Base-by-base conservation (phyloP, 2,329 filamentous ascomycete species). In the Colletotrichum sidae region DNA sequence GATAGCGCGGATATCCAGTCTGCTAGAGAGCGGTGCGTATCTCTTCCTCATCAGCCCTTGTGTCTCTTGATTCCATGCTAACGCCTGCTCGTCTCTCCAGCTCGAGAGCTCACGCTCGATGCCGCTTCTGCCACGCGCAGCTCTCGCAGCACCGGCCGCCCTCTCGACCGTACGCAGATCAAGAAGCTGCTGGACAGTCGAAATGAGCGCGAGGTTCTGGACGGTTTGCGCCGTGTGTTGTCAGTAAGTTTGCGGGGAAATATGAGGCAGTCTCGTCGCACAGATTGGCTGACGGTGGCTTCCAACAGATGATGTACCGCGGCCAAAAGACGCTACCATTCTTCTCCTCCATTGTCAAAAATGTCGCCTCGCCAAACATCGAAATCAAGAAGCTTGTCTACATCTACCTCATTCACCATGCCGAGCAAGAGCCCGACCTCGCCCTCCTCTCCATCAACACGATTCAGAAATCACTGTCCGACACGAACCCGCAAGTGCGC, bases 361-460 rank as follows among this genome's bases (percentile, higher is more conserved):
- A 98, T 72, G 93, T 97, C 65, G 95, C 95, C 35, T 97, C 93
- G 42, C 92, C 94, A 12, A 97, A 94, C 73, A 86, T 97, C 72
- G 94, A 97, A 74, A 94, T 98, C 78, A 96, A 97, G 81, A 98
- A 98, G 79, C 89, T 99, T 60, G 96, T 99, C 68, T 99, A 99
- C 83, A 97, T 97, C 76, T 99, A 97, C 80, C 89, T 99, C 68
- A 91, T 98, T 67, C 93, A 96, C 76, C 94, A 99, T 85, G 96
- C 96, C 76, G 96, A 98, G 77, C 89, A 94, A 69, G 96, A 98
- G 74, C 96, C 95, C 63, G 96, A 99, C 79, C 92, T 97, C 50
- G 94, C 96, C 17, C 86, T 99, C 42, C 86, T 99, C 49, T 97
- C 94, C 65, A 97, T 99, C 86, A 99, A 99, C 80, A 97, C 96